These are phyloP conservation scores for Coniella lustricola DNA, from an alignment of 2,329 filamentous ascomycete genomes.

Conservation along the genomic window DNA sequence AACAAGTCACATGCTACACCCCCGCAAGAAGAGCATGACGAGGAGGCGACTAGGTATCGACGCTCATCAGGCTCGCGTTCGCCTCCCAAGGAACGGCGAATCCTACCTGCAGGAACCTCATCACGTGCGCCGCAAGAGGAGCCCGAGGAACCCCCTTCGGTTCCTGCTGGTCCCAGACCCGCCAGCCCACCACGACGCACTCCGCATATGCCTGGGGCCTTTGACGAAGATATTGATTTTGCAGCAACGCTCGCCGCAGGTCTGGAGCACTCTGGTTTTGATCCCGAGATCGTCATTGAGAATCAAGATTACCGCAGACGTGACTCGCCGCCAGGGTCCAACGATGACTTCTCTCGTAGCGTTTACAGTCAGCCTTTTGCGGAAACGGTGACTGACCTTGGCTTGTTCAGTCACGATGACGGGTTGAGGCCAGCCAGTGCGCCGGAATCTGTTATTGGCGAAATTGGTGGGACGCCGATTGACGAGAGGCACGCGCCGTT, in stretches of 20 bases:
- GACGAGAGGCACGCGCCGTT: conserved; percentile 25
- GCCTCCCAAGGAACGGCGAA: conserved; percentile 9
- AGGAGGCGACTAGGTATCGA: neutral
- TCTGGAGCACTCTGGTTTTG: conserved; percentile 61
- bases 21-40: conserved; percentile 14
- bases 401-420: conserved; percentile 28
- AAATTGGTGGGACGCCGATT: conserved; percentile 35
- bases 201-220: conserved; percentile 55
- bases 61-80: conserved; percentile 9
- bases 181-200: conserved; percentile 33
- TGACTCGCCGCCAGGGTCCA: conserved; percentile 55
- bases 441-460: conserved; percentile 40
- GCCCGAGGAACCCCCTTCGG: conserved; percentile 14
- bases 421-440: conserved; percentile 22
- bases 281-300: conserved; percentile 63
- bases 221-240: conserved; percentile 62
- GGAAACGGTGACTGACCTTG: conserved; percentile 40
- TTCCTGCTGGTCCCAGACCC: conserved; percentile 54
- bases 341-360: conserved; percentile 30
- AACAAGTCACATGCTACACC: neutral
- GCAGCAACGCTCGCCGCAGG: conserved; percentile 63
- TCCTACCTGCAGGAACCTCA: conserved; percentile 11
- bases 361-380: conserved; percentile 42
- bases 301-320: conserved; percentile 57
- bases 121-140: conserved; percentile 12